phyloP scores from a whole-genome alignment of 345 rosid genomes.

The Gossypium rotundifolium region DNA sequence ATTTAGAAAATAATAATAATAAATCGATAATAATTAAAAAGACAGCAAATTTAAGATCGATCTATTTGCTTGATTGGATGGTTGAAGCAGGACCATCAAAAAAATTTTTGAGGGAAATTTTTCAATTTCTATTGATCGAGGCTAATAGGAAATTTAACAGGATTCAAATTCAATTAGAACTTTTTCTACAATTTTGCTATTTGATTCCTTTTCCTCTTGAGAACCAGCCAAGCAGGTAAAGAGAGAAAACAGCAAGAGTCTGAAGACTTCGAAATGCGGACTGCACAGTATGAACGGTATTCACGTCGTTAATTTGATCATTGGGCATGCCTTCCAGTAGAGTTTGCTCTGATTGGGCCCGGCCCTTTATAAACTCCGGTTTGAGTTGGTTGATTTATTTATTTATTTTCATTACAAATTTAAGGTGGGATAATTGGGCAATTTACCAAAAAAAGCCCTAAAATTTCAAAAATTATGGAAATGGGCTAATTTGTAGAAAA shows the following conservation, averaged over 20 bases:
- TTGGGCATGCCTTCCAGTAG: neutral
- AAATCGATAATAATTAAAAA: neutral
- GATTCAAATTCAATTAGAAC: neutral
- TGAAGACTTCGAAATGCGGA: neutral
- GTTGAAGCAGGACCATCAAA: neutral
- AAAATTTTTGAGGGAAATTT: neutral
- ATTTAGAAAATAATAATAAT: slow-evolving; percentile 19
- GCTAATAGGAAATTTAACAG: neutral
- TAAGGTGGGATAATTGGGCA: no score
- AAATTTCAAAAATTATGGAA: no score
- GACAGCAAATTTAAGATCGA: neutral
- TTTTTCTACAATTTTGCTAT: neutral
- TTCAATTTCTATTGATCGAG: neutral
- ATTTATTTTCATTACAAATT: no score
- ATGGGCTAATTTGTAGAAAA: no score
- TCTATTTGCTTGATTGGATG: neutral
- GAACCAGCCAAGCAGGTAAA: neutral
- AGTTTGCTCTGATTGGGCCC: neutral
- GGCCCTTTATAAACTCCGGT: neutral
- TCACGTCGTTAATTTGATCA: neutral
- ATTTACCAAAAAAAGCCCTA: no score
- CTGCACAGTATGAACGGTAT: neutral
- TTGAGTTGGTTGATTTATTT: neutral
- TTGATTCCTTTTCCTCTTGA: neutral
- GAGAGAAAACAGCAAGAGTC: neutral